These are phyloP conservation scores for Sanguinoderma infundibulare DNA, from an alignment of 1,284 basidiomycete genomes.

Conservation along the genomic window DNA sequence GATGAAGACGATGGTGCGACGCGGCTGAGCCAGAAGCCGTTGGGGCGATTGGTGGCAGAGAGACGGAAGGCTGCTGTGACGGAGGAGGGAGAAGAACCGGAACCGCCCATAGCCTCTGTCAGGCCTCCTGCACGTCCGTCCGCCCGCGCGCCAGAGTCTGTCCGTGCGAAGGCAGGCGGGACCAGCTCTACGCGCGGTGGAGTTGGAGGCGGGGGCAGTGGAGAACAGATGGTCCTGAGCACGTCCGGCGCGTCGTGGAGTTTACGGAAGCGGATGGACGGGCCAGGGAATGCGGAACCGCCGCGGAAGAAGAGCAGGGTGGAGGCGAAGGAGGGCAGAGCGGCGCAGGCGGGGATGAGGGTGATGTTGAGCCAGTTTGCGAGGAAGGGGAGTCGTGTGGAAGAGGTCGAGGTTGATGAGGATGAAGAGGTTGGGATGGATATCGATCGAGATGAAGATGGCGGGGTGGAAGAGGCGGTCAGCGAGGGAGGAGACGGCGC, in stretches of 20 bases:
- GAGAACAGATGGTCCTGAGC: conserved; percentile 50
- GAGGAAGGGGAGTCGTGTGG: conserved; percentile 46
- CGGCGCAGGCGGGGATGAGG: conserved; percentile 43
- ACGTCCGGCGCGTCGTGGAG: conserved; percentile 54
- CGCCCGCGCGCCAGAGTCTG: conserved; percentile 3
- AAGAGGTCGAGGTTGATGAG: conserved; percentile 24
- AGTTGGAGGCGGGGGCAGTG: background rate
- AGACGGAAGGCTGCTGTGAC: background rate
- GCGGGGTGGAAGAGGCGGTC: conserved; percentile 18
- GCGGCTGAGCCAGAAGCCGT: background rate
- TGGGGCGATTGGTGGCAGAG: background rate
- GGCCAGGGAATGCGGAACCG: conserved; percentile 16
- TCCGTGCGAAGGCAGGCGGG: background rate
- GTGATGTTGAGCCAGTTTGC: conserved; percentile 55
- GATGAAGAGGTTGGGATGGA: conserved; percentile 20
- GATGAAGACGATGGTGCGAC: background rate
- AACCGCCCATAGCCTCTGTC: conserved; percentile 4
- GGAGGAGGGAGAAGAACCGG: background rate
- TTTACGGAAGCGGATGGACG: conserved; percentile 29
- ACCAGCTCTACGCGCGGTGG: background rate
- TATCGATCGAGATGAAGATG: conserved; percentile 19
- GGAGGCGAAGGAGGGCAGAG: conserved; percentile 23
- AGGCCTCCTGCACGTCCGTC: conserved; percentile 6
- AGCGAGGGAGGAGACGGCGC: conserved; percentile 15
- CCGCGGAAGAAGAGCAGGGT: conserved; percentile 27